Conservation (phyloP, 257 asterid species). For the Oldenlandia corymbosa region DNA sequence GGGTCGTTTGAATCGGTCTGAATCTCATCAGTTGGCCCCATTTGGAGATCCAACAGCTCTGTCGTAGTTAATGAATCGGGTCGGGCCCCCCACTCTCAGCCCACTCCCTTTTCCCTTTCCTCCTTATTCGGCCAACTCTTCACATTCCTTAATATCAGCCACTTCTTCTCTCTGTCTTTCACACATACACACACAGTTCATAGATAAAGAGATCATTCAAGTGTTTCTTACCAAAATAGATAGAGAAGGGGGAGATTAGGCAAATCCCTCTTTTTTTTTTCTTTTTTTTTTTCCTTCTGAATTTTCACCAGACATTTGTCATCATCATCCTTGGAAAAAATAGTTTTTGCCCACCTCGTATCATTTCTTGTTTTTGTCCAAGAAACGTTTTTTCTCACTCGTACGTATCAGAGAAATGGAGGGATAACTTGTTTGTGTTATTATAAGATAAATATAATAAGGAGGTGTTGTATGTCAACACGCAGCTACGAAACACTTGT, state of each 20-base stretch:
- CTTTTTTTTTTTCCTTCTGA: not conserved
- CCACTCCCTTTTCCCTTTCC: not conserved
- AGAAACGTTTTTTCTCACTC: not conserved
- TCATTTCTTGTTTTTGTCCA: not conserved
- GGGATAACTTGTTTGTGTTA: not conserved
- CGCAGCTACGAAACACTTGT: not conserved
- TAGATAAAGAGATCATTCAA: too few relatives aligned
- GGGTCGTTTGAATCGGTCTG: too few relatives aligned
- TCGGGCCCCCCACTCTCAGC: not conserved
- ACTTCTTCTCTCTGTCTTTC: not conserved
- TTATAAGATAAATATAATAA: not conserved
- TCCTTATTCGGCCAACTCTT: not conserved
- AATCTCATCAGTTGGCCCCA: not conserved
- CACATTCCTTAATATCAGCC: not conserved
- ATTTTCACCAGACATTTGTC: not conserved
- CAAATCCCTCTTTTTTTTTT: too few relatives aligned
- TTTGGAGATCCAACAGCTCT: not conserved
- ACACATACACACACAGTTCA: not conserved
- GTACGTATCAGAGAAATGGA: not conserved
- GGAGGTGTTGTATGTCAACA: constrained; percentile 1
- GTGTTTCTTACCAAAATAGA: not conserved
- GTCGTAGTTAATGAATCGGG: not conserved
- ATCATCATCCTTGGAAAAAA: not conserved
- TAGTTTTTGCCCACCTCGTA: not conserved
- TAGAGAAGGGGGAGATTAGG: too few relatives aligned